Percentiles rank a stretch among this genome's conserved stretches.
Evolutionary conservation across 2,329 filamentous ascomycete genomes (phyloP).

Genomic region (Neofusicoccum ribis): DNA sequence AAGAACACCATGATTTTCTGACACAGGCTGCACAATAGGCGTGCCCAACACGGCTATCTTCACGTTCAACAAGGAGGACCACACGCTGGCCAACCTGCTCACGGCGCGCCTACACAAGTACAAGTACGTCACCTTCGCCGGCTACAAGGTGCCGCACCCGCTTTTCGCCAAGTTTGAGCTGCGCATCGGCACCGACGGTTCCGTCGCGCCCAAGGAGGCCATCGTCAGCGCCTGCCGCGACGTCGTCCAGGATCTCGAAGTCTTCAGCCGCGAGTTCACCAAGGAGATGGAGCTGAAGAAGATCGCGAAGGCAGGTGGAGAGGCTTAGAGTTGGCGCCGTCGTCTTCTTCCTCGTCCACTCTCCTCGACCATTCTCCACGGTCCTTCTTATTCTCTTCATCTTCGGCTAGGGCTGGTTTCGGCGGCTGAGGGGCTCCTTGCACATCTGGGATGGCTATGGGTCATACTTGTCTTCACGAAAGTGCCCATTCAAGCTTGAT

Average conservation of each 20-base stretch:
- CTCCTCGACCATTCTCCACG: too few species aligned
- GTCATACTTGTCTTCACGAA: too few species aligned
- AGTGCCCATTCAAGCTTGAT: too few species aligned
- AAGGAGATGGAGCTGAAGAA: constrained; percentile 88
- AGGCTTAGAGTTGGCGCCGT: neutral
- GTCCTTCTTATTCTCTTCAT: too few species aligned
- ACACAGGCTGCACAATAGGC: constrained; percentile 51
- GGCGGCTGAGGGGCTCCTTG: too few species aligned
- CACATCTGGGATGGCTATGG: too few species aligned
- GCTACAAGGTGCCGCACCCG: constrained; percentile 69
- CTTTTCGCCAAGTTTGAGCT: constrained; percentile 60
- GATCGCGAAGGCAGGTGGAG: constrained; percentile 57
- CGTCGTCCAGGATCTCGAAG: constrained; percentile 77
- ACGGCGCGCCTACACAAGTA: constrained; percentile 82
- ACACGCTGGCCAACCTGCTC: constrained; percentile 90
- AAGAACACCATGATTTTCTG: neutral
- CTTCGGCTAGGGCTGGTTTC: neutral
- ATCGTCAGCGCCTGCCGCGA: constrained; percentile 78
- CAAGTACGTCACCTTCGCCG: constrained; percentile 82
- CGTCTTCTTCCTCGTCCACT: too few species aligned
- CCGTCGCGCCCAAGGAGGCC: constrained; percentile 84
- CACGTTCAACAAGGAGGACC: constrained; percentile 93
- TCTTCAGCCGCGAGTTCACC: constrained; percentile 83
- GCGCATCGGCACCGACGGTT: constrained; percentile 89
- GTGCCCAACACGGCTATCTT: constrained; percentile 96